Evolutionary conservation across 176 grass and related monocot species (phyloP).

Genomic region (Eremochloa ophiuroides): DNA sequence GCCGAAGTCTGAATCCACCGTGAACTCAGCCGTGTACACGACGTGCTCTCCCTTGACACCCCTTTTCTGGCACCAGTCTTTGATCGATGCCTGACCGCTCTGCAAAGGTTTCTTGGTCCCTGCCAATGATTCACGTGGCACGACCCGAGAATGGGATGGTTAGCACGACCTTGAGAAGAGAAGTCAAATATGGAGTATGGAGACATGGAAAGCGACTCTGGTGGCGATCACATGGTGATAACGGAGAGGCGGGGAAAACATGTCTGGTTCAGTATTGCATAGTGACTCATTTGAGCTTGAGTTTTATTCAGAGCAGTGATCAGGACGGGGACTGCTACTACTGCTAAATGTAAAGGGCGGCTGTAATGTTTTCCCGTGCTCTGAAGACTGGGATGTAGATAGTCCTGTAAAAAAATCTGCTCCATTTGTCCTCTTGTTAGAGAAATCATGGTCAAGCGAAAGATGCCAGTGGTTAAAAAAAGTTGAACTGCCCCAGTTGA

Average conservation of each 20-base stretch:
- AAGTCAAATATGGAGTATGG: conserved; percentile 25
- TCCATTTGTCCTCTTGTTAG: background rate
- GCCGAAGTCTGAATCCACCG: conserved; percentile 62
- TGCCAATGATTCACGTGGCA: conserved; percentile 30
- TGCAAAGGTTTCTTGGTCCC: conserved; percentile 62
- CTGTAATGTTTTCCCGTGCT: background rate
- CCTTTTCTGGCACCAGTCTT: conserved; percentile 82
- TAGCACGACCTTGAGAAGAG: background rate
- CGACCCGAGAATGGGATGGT: conserved; percentile 13
- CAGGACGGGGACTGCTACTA: background rate
- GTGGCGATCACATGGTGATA: background rate
- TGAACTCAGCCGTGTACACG: conserved; percentile 88
- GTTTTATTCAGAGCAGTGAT: background rate
- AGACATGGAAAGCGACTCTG: conserved; percentile 26
- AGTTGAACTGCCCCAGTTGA: background rate
- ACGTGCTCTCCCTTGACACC: conserved; percentile 70
- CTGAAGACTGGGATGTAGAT: background rate
- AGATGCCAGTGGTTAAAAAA: conserved; percentile 6
- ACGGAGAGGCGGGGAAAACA: conserved; percentile 7
- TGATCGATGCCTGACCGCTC: conserved; percentile 58
- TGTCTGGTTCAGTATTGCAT: background rate
- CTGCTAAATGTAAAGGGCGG: background rate
- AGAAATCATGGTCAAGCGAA: background rate
- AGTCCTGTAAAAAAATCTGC: background rate
- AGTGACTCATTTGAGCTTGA: background rate